Conservation (phyloP, 2,329 filamentous ascomycete species). For the Fusarium lateritium region DNA sequence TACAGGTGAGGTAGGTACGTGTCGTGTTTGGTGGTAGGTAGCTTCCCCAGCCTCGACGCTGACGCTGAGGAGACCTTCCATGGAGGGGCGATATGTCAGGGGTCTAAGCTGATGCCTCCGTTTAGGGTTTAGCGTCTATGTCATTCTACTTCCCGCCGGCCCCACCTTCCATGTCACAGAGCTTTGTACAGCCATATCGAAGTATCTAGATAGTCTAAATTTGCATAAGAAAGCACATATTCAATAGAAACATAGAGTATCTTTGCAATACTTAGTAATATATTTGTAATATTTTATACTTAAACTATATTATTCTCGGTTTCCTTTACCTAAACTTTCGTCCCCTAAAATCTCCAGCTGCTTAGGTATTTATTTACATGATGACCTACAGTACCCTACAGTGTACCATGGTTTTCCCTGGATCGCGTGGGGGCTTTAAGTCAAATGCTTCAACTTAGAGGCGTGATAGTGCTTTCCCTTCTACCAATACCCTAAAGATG, state of each 20-base stretch:
- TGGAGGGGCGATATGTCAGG: conserved; percentile 33
- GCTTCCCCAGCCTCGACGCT: conserved; percentile 25
- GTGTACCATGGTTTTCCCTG: no score
- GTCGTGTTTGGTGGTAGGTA: conserved; percentile 4
- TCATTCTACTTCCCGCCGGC: conserved; percentile 34
- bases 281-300: no score
- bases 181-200: not conserved
- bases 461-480: not conserved
- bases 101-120: conserved; percentile 17
- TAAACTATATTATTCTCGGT: no score
- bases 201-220: no score
- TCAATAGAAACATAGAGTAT: no score
- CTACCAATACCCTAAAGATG: conserved; percentile 51
- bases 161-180: conserved; percentile 41
- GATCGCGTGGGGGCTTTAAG: not conserved
- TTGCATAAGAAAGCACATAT: no score
- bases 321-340: no score
- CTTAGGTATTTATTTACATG: no score
- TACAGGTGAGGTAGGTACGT: conserved; percentile 32
- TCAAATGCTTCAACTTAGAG: not conserved
- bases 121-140: conserved; percentile 42
- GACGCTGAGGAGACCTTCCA: conserved; percentile 7
- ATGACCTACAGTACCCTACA: no score
- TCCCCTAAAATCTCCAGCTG: no score
- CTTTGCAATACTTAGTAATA: no score